phyloP scores from a whole-genome alignment of 2,329 filamentous ascomycete species.

The Westerdykella ornata region DNA sequence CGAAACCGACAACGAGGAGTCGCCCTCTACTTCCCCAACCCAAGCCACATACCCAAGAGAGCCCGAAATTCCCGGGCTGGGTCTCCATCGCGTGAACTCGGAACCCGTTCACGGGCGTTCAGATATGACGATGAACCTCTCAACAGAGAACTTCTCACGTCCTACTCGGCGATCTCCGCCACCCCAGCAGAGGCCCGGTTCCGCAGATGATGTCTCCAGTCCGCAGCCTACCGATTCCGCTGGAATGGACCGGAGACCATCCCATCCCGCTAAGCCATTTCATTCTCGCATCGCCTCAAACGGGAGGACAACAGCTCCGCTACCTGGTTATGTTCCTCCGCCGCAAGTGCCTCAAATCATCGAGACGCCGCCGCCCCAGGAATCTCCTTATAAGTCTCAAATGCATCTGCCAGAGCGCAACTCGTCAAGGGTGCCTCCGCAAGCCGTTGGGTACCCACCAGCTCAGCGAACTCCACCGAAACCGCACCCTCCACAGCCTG shows the following conservation, averaged over 20 bases:
- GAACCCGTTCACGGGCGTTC: slow-evolving; percentile 51
- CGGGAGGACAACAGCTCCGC: slow-evolving; percentile 49
- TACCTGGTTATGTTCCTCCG: slow-evolving; percentile 41
- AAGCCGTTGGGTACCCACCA: background rate
- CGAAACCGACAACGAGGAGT: slow-evolving; percentile 48
- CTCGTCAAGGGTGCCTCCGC: slow-evolving; percentile 39
- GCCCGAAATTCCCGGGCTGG: slow-evolving; percentile 40
- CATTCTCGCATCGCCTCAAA: slow-evolving; percentile 53
- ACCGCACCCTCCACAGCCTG: slow-evolving; percentile 10
- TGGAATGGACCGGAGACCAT: slow-evolving; percentile 29
- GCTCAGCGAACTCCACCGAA: slow-evolving; percentile 9
- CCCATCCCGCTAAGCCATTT: slow-evolving; percentile 44
- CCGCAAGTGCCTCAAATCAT: slow-evolving; percentile 52
- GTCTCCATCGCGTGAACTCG: slow-evolving; percentile 59
- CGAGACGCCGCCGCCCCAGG: slow-evolving; percentile 51
- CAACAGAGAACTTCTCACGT: slow-evolving; percentile 54
- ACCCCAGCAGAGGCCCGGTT: slow-evolving; percentile 15
- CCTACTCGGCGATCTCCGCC: slow-evolving; percentile 39
- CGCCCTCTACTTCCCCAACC: slow-evolving; percentile 46
- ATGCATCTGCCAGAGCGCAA: slow-evolving; percentile 47
- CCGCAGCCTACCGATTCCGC: slow-evolving; percentile 15
- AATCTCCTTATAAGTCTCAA: slow-evolving; percentile 28
- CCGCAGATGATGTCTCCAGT: slow-evolving; percentile 20
- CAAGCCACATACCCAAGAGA: slow-evolving; percentile 15
- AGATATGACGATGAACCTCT: slow-evolving; percentile 13